These are phyloP conservation scores for Odontarrhena argentea DNA, from an alignment of 345 rosid species.

Conservation along the genomic window DNA sequence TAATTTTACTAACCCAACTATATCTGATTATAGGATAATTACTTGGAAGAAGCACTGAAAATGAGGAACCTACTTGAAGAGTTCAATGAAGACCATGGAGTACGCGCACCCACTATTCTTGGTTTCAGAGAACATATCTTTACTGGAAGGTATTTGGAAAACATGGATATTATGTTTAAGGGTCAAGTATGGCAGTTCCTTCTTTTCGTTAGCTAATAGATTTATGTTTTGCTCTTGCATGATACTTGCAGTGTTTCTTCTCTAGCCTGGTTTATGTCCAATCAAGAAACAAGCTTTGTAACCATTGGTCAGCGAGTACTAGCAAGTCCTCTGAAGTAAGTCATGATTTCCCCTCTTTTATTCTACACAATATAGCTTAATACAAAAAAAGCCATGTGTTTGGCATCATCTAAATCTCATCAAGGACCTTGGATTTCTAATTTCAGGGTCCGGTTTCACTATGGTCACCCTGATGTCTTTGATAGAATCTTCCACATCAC, in stretches of 20 bases:
- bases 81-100: constrained; percentile 93
- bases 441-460: constrained; percentile 92
- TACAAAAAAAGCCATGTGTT: constrained; percentile 2
- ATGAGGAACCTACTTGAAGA: constrained; percentile 98
- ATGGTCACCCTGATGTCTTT: constrained; percentile 96
- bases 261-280: constrained; percentile 99
- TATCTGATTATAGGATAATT: constrained; percentile 70
- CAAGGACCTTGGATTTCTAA: constrained; percentile 21
- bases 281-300: constrained; percentile 95
- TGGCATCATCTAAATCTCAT: not conserved
- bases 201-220: constrained; percentile 14
- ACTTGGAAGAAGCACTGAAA: constrained; percentile 96
- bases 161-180: not conserved
- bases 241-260: constrained; percentile 81
- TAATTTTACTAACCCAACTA: constrained; percentile 19
- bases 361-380: not conserved
- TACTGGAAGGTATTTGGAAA: constrained; percentile 75
- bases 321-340: constrained; percentile 93
- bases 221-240: constrained; percentile 28
- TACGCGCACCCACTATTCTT: constrained; percentile 85
- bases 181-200: not conserved
- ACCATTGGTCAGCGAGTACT: constrained; percentile 98
- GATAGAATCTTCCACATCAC: constrained; percentile 94
- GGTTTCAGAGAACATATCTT: constrained; percentile 98
- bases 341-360: constrained; percentile 20